Percentiles rank a stretch among this genome's conserved stretches.
Conservation (phyloP, 306 rosid genomes). For the Comarum palustre region DNA sequence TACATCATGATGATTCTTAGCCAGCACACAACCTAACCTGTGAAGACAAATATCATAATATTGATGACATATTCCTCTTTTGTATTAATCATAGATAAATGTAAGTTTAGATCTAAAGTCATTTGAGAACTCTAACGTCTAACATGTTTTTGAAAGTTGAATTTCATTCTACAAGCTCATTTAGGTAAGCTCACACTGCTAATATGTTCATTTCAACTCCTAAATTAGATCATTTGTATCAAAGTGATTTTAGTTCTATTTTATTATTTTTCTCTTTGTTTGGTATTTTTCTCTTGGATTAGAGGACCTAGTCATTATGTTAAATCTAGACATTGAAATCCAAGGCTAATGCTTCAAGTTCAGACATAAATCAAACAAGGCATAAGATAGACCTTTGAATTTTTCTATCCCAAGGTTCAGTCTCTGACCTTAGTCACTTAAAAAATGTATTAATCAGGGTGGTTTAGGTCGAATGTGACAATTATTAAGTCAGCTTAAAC, state of each 20-base stretch:
- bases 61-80: neutral
- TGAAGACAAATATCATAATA: neutral
- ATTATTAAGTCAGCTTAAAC: conserved; percentile 1
- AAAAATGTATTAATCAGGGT: neutral
- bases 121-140: neutral
- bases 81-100: neutral
- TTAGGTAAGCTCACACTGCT: neutral
- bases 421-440: neutral
- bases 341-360: neutral
- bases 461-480: neutral
- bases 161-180: neutral
- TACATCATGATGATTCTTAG: neutral
- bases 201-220: neutral
- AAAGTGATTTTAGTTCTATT: neutral
- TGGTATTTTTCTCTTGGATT: neutral
- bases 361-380: neutral
- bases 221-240: neutral
- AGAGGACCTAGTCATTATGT: no score
- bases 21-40: neutral
- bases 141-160: neutral
- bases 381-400: neutral
- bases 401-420: neutral
- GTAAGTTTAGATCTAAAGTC: neutral
- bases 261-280: neutral
- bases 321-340: neutral